Percentiles rank a stretch among this genome's conserved stretches.
phyloP scores from a whole-genome alignment of 345 rosid genomes.

The Ailanthus altissimus region DNA sequence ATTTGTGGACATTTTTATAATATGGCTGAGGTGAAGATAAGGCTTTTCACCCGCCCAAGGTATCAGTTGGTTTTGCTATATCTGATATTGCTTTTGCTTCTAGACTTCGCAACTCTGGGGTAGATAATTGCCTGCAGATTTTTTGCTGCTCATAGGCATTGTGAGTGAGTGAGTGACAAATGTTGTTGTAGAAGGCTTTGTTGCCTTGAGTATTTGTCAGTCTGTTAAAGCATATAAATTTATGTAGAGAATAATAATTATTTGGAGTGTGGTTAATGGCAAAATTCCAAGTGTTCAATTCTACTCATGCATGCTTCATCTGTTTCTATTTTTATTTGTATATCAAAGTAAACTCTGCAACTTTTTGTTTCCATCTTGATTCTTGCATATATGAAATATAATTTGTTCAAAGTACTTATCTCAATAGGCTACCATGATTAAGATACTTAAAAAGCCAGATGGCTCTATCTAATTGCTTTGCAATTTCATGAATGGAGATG shows the following conservation, averaged over 20 bases:
- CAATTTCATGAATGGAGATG: too few relatives aligned
- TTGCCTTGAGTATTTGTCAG: background rate
- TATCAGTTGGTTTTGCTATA: background rate
- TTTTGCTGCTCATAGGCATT: slow-evolving; percentile 9
- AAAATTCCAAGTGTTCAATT: background rate
- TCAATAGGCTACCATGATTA: background rate
- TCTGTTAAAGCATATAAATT: background rate
- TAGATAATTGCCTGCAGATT: background rate
- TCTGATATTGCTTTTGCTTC: background rate
- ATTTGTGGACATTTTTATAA: background rate
- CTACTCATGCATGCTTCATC: background rate
- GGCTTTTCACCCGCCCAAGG: slow-evolving; percentile 29
- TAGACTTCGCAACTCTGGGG: background rate
- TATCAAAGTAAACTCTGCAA: too few relatives aligned
- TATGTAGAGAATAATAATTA: background rate
- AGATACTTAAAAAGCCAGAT: too few relatives aligned
- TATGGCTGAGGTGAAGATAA: slow-evolving; percentile 31
- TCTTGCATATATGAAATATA: too few relatives aligned
- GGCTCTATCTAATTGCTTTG: too few relatives aligned
- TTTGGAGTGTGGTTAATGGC: background rate
- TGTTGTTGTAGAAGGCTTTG: background rate
- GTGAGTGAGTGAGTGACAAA: background rate
- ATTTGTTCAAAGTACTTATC: too few relatives aligned
- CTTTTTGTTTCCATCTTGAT: background rate
- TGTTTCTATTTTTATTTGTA: background rate